Base-by-base conservation (phyloP, 306 rosid genomes). In the Nissolia schottii region DNA sequence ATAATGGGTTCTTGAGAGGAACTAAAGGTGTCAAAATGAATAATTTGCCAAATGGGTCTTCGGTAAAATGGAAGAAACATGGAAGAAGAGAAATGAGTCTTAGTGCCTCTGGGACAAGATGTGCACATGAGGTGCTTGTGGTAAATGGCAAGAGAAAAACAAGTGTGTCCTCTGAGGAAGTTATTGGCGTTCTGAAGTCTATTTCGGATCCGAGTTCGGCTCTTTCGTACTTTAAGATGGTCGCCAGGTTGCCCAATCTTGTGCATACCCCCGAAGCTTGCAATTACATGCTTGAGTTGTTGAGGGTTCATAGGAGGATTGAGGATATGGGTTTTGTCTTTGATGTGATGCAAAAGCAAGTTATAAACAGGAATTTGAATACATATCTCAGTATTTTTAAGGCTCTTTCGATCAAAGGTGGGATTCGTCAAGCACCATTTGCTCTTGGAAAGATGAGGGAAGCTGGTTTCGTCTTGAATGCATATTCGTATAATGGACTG, bases 401-500 rank as follows among this genome's bases (percentile, higher is more conserved):
- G 76, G 88, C 83, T 72, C 94, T 94, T 40, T 76, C 54, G 11
- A 35, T 94, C 32, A 87, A 91, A 84, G 97, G 96, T 13, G 97
- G 97, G 41, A 85, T 94, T 83, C 85, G 91, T 48, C 85, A 72
- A 67, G 88, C 93, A 2, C 80, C 87, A 2, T 32, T 29, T 61
- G 93, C 88, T 0, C 95, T 94, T 48, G 79, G 61, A 43, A 84
- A 70, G 88, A 89, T 94, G 98, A 80, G 58, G 63, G 81, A 41
- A 65, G 80, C 73, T 43, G 98, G 97, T 71, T 91, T 87, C 62
- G 20, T 87, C 45, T 84, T 94, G 89, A 94, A 94, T 84, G 95
- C 90, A 0, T 94, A 86, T 82, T 94, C 98, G 1, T 94, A 91
- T 82, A 94, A 83, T 76, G 98, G 98, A 28, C 77, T 94, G 83